Conservation (phyloP, 805 yeast species). For the Kuraishia capsulata region DNA sequence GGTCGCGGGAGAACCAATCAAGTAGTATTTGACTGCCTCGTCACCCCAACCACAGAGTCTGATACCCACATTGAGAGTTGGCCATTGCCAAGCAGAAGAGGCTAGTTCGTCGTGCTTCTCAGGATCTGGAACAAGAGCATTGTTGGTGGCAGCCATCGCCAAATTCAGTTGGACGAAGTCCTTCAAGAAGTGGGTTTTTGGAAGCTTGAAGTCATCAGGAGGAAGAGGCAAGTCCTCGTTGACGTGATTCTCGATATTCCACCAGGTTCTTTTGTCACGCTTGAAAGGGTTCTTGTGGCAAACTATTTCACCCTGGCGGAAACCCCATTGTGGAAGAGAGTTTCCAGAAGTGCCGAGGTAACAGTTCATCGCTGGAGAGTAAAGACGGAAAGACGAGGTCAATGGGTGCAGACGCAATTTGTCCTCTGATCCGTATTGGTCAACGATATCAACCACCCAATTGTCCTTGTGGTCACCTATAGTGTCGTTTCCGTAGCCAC, state of each 20-base stretch:
- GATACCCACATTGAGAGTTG: conserved; percentile 65
- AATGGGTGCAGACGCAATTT: conserved; percentile 56
- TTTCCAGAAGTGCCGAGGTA: conserved; percentile 69
- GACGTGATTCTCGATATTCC: conserved; percentile 71
- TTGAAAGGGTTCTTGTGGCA: conserved; percentile 61
- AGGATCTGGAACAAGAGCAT: conserved; percentile 69
- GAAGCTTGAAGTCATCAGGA: conserved; percentile 52
- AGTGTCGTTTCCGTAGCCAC: conserved; percentile 71
- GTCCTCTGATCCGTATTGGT: conserved; percentile 48
- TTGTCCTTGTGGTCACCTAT: conserved; percentile 78
- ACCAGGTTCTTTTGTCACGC: conserved; percentile 82
- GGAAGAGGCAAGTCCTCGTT: conserved; percentile 53
- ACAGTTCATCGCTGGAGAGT: conserved; percentile 56
- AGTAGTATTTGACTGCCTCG: conserved; percentile 40
- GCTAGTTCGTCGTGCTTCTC: conserved; percentile 68
- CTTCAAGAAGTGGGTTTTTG: conserved; percentile 67
- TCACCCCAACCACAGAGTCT: conserved; percentile 53
- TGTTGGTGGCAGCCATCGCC: conserved; percentile 85
- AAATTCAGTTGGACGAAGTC: conserved; percentile 69
- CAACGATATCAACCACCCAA: conserved; percentile 81
- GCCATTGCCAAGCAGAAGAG: conserved; percentile 85
- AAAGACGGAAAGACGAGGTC: conserved; percentile 63
- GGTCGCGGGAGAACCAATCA: conserved; percentile 58
- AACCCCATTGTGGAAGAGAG: conserved; percentile 75
- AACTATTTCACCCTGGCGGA: conserved; percentile 79